These are phyloP conservation scores for Leccinum incarnatum DNA, from an alignment of 768 basidiomycete species.

Conservation along the genomic window DNA sequence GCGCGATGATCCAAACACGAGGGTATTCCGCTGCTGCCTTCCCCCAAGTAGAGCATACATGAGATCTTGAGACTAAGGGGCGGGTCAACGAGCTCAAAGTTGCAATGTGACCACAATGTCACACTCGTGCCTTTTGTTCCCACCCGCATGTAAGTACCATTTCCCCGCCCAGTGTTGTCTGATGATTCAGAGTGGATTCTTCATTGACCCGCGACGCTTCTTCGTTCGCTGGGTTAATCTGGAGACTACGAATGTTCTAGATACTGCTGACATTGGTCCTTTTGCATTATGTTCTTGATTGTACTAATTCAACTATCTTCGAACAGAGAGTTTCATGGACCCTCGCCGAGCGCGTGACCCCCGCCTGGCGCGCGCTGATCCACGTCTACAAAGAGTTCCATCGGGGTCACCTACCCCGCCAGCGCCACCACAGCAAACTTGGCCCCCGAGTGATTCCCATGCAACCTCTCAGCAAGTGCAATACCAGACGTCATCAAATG, in stretches of 20 bases:
- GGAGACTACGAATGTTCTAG: constrained; percentile 84
- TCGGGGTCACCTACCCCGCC: constrained; percentile 35
- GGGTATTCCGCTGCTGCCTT: constrained; percentile 47
- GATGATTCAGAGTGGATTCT: constrained; percentile 98
- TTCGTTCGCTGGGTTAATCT: constrained; percentile 54
- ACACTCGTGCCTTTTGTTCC: neutral
- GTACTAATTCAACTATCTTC: constrained; percentile 10
- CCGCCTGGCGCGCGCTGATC: constrained; percentile 68
- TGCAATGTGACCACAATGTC: constrained; percentile 15
- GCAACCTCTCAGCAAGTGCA: constrained; percentile 15
- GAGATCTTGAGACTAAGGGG: constrained; percentile 44
- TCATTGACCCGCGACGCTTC: constrained; percentile 54
- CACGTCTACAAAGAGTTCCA: constrained; percentile 55
- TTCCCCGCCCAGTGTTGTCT: constrained; percentile 13
- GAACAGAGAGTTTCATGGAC: constrained; percentile 52
- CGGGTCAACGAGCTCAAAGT: constrained; percentile 25
- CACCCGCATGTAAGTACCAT: constrained; percentile 20
- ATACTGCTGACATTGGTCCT: constrained; percentile 80
- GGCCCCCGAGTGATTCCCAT: constrained; percentile 20
- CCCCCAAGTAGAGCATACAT: constrained; percentile 50
- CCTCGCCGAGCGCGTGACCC: constrained; percentile 80
- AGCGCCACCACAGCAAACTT: constrained; percentile 24
- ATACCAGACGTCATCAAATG: constrained; percentile 14
- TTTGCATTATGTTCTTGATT: constrained; percentile 16
- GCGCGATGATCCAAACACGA: constrained; percentile 51